phyloP scores from a whole-genome alignment of 129 eudicot genomes.

The Flaveria ramosissima region DNA sequence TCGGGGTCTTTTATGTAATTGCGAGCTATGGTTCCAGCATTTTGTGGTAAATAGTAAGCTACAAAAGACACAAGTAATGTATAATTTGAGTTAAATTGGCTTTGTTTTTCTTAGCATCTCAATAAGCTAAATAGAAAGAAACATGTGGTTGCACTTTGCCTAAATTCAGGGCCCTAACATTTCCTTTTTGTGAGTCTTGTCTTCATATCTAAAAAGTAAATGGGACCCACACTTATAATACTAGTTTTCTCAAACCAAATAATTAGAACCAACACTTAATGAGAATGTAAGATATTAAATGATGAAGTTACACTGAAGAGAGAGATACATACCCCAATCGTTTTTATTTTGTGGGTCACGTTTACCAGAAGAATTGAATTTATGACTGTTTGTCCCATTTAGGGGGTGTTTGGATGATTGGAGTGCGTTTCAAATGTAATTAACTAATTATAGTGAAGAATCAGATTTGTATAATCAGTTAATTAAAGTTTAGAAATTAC shows the following conservation, averaged over 20 bases:
- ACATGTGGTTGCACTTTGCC: not conserved
- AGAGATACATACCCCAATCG: not conserved
- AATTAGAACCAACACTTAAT: not conserved
- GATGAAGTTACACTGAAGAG: not conserved
- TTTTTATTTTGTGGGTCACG: not conserved
- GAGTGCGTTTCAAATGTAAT: not conserved
- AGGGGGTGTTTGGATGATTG: conserved; percentile 2
- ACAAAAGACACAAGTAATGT: conserved; percentile 35
- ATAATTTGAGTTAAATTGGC: conserved; percentile 17
- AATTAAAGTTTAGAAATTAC: not conserved
- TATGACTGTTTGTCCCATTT: not conserved
- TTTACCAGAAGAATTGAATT: not conserved
- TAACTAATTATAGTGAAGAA: conserved; percentile 1
- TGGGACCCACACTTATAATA: conserved; percentile 6
- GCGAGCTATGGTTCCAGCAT: conserved; percentile 94
- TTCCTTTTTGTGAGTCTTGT: not conserved
- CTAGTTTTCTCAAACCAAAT: conserved; percentile 10
- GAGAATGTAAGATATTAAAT: not conserved
- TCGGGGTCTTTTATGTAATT: conserved; percentile 76
- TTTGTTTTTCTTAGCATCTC: not conserved
- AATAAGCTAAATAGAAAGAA: conserved; percentile 8
- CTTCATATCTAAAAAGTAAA: conserved; percentile 3
- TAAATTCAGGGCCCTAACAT: not conserved
- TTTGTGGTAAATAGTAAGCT: conserved; percentile 99
- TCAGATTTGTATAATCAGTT: not conserved